These are phyloP conservation scores for Syzygium oleosum DNA, from an alignment of 345 rosid species.

Conservation along the genomic window DNA sequence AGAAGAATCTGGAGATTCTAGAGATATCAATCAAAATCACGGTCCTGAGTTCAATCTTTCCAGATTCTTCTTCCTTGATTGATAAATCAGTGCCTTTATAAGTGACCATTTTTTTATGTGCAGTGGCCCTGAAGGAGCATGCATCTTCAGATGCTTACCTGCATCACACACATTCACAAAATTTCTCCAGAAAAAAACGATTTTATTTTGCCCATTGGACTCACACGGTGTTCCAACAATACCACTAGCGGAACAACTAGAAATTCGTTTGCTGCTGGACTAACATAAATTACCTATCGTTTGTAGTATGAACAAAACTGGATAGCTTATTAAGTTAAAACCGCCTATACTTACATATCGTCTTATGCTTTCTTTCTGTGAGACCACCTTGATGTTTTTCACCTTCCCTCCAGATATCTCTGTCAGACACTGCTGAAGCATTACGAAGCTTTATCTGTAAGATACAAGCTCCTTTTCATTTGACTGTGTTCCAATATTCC, in stretches of 20 bases:
- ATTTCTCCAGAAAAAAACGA: not conserved
- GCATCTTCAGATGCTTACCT: not conserved
- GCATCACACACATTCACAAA: not conserved
- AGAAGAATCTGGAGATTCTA: no score
- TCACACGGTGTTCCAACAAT: not conserved
- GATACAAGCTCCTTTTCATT: constrained; percentile 3
- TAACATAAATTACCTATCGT: not conserved
- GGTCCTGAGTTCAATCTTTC: no score
- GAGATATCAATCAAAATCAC: no score
- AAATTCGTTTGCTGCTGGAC: not conserved
- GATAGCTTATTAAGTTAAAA: not conserved
- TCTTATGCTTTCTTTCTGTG: not conserved
- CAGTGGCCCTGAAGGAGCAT: not conserved
- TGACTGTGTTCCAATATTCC: not conserved
- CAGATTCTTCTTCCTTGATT: no score
- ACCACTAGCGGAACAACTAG: not conserved
- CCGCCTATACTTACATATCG: not conserved
- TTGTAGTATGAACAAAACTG: not conserved
- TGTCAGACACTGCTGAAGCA: constrained; percentile 50
- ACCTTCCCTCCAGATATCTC: constrained; percentile 29
- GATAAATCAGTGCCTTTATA: no score
- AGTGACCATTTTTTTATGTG: not conserved
- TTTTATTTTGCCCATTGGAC: not conserved
- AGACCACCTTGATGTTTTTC: not conserved
- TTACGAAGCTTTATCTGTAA: constrained; percentile 59